Conservation (phyloP, 208 protist species). For the Trypanosoma grayi region DNA sequence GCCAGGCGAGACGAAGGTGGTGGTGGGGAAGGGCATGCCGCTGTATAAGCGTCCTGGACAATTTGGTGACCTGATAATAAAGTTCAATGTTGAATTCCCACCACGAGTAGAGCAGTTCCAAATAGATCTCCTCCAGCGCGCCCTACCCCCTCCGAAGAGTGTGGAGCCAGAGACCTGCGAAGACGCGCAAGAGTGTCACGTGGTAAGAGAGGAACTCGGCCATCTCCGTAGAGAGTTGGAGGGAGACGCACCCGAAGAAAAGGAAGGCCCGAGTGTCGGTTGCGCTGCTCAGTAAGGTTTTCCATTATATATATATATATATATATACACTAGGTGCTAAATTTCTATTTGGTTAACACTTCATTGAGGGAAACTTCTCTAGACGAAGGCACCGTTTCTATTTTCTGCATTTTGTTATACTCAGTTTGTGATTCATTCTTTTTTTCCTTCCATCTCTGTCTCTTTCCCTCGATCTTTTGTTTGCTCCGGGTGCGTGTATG, state of each 20-base stretch:
- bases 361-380: no score
- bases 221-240: slow-evolving; percentile 44
- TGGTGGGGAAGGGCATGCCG: slow-evolving; percentile 84
- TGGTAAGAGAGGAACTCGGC: slow-evolving; percentile 44
- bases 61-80: slow-evolving; percentile 70
- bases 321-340: neutral
- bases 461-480: neutral
- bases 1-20: slow-evolving; percentile 58
- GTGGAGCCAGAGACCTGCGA: slow-evolving; percentile 24
- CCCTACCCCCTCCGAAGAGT: slow-evolving; percentile 50
- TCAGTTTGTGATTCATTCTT: no score
- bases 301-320: neutral
- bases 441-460: no score
- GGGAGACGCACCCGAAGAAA: slow-evolving; percentile 45
- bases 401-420: neutral
- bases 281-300: slow-evolving; percentile 51
- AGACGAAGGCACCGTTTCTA: no score
- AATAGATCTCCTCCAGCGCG: slow-evolving; percentile 35
- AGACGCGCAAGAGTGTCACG: slow-evolving; percentile 50
- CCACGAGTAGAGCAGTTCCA: slow-evolving; percentile 36
- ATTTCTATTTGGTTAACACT: no score
- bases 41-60: slow-evolving; percentile 19
- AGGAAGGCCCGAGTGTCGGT: slow-evolving; percentile 24
- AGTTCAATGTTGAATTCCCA: slow-evolving; percentile 69
- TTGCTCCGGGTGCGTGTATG: neutral